Evolutionary conservation across 2,329 filamentous ascomycete species (phyloP).

Genomic region (Cordyceps tenuipes): DNA sequence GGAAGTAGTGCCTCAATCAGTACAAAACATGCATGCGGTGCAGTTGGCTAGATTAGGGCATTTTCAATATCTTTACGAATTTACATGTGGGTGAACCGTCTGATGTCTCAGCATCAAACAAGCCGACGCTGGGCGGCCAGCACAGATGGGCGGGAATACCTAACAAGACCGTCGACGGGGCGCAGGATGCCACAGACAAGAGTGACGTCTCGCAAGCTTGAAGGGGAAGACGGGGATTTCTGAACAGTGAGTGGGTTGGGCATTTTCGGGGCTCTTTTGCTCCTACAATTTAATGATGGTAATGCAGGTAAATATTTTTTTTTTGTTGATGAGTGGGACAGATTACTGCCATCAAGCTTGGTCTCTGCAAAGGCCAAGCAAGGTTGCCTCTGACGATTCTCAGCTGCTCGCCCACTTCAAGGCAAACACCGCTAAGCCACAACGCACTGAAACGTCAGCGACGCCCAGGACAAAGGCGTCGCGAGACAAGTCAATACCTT

Average conservation of each 20-base stretch:
- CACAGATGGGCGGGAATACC: background rate
- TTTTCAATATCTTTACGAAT: background rate
- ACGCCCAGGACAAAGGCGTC: background rate
- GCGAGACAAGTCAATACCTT: background rate
- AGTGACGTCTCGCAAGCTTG: too few relatives aligned
- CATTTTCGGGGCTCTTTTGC: too few relatives aligned
- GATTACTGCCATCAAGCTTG: too few relatives aligned
- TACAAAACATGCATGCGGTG: background rate
- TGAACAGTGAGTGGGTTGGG: too few relatives aligned
- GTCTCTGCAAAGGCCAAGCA: background rate
- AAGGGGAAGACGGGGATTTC: too few relatives aligned
- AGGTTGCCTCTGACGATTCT: background rate
- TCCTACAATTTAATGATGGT: too few relatives aligned
- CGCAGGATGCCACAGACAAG: too few relatives aligned
- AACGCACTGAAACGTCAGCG: background rate
- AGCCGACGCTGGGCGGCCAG: background rate
- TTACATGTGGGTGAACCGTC: background rate
- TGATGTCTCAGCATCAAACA: slow-evolving; percentile 4
- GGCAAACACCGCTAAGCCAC: background rate
- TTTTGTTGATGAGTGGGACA: too few relatives aligned
- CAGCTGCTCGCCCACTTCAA: background rate
- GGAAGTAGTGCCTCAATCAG: background rate
- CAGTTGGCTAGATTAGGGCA: background rate
- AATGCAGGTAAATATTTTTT: too few relatives aligned
- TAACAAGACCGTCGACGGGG: too few relatives aligned